Base-by-base conservation (phyloP, 805 yeast genomes). In the Sugiyamaella americana region DNA sequence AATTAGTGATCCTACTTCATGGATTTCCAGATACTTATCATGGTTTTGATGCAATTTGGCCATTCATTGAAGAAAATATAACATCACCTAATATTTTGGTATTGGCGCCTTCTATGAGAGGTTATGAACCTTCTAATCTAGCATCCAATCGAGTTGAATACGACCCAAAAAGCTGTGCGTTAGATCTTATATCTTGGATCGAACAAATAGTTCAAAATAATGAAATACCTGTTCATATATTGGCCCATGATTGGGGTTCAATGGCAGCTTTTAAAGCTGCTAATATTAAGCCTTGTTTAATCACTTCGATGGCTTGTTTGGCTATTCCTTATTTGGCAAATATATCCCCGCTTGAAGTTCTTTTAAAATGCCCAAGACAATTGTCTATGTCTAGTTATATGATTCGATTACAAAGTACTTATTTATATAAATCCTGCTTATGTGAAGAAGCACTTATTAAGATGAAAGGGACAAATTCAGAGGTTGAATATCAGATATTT, bases 211-310 rank as follows among this genome's bases (percentile, higher is more conserved):
- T 30, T 3, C 43, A 49, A 5, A 24, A 41, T 11, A 32, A 40
- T 30, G 23, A 38, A 5, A 23, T 37, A 8, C 58, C 54, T 1
- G 56, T 52, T 2, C 58, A 59, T 43, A 17, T 59, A 2, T 49
- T 59, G 4, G 62, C 61, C 21, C 62, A 59, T 40, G 62, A 59
- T 41, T 59, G 62, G 62, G 62, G 62, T 16, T 58, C 62, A 0
- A 22, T 55, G 5, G 53, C 45, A n/a, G 38, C 55, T 2, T 59
- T 50, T 48, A 41, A 49, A n/a, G 45, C 50, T 11, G 57, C 55
- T 8, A 32, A 35, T 29, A n/a, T 41, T n/a, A 43, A 44, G 38
- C 60, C 61, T 1, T 53, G 54, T 5, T 41, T 48, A 20, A 36
- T 59, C 23, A 38, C 53, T 3, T 48, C 54, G 2, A 42, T 52